phyloP scores from a whole-genome alignment of 1,139 yeast genomes.

The Blastobotrys indianensis region DNA sequence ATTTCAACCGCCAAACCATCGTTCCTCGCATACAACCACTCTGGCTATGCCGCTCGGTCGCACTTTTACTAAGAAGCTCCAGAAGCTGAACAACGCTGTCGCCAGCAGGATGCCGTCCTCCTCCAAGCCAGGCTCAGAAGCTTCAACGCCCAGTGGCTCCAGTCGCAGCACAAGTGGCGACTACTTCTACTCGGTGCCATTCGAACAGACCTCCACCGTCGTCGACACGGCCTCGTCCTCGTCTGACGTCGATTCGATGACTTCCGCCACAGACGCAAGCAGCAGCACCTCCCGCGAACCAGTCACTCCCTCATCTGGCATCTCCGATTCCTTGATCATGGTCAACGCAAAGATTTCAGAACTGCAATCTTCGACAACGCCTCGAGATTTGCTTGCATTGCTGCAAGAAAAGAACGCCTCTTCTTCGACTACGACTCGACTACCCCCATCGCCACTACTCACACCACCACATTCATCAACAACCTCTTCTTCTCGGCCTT shows the following conservation, averaged over 20 bases:
- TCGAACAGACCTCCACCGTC: constrained; percentile 20
- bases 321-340: background rate
- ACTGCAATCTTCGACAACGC: too few species aligned
- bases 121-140: constrained; percentile 11
- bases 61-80: constrained; percentile 23
- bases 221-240: constrained; percentile 3
- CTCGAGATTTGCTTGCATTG: background rate
- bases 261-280: constrained; percentile 10
- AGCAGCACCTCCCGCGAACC: constrained; percentile 13
- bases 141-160: constrained; percentile 3
- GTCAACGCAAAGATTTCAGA: too few species aligned
- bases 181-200: constrained; percentile 26
- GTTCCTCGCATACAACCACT: background rate
- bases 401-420: background rate
- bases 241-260: constrained; percentile 1
- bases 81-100: constrained; percentile 16
- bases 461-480: background rate
- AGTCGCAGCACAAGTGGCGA: constrained; percentile 14
- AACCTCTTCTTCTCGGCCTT: background rate
- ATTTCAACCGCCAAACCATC: background rate
- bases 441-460: background rate
- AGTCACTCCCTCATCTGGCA: constrained; percentile 12
- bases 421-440: too few species aligned
- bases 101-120: constrained; percentile 7
- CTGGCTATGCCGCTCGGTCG: constrained; percentile 23